Percentiles rank a stretch among this genome's conserved stretches.
These are phyloP conservation scores for Coemansia aciculifera DNA, from an alignment of 192 early-diverging fungal genomes.

Conservation along the genomic window DNA sequence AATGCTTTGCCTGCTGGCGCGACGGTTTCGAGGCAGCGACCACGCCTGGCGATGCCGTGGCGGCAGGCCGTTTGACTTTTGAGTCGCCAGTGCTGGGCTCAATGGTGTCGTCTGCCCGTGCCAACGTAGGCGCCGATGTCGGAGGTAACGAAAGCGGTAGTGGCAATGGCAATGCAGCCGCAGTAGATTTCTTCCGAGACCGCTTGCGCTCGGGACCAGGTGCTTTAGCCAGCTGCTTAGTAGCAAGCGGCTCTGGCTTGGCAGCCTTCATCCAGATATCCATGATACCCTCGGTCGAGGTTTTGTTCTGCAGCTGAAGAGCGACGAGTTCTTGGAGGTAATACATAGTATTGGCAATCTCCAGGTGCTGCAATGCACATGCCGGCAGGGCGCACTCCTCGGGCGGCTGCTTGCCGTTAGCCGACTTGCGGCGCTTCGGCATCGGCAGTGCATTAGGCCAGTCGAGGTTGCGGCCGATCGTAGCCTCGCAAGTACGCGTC, in stretches of 20 bases:
- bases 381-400: slow-evolving; percentile 45
- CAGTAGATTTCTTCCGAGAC: slow-evolving; percentile 6
- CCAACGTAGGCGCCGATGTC: neutral
- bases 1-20: slow-evolving; percentile 6
- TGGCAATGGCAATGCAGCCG: slow-evolving; percentile 7
- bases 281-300: slow-evolving; percentile 9
- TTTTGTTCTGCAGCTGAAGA: slow-evolving; percentile 12
- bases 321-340: slow-evolving; percentile 26
- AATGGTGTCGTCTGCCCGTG: neutral
- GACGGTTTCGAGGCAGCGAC: neutral
- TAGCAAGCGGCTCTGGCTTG: slow-evolving; percentile 8
- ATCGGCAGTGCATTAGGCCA: slow-evolving; percentile 30
- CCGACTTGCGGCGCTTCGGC: slow-evolving; percentile 40
- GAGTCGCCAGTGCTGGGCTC: neutral
- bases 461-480: slow-evolving; percentile 45
- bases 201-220: neutral
- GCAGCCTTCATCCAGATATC: slow-evolving; percentile 16
- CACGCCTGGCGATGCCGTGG: neutral
- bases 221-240: neutral
- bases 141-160: neutral
- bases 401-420: slow-evolving; percentile 34
- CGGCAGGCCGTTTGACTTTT: neutral
- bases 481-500: slow-evolving; percentile 28
- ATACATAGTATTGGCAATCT: slow-evolving; percentile 38
- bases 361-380: slow-evolving; percentile 35